Percentiles rank a stretch among this genome's conserved stretches.
Conservation (phyloP, 2,329 filamentous ascomycete genomes). For the Boeremia exigua region DNA sequence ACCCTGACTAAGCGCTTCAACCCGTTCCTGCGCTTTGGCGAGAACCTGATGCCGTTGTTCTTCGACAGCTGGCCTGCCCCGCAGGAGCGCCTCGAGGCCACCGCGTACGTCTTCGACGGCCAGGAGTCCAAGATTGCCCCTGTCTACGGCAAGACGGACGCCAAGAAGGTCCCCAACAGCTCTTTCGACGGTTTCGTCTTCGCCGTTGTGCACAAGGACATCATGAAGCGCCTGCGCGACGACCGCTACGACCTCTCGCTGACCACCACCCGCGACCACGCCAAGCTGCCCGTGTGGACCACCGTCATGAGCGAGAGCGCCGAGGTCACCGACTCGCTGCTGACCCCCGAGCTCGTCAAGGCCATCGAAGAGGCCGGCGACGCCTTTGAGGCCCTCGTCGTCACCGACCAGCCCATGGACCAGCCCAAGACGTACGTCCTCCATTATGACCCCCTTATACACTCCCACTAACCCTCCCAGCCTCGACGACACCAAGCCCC, state of each 20-base stretch:
- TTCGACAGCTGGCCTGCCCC: slow-evolving; percentile 76
- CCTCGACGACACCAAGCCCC: slow-evolving; percentile 80
- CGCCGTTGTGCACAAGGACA: slow-evolving; percentile 92
- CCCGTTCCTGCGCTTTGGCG: slow-evolving; percentile 70
- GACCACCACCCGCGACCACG: slow-evolving; percentile 89
- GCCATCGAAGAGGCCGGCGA: slow-evolving; percentile 78
- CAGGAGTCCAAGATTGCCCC: slow-evolving; percentile 81
- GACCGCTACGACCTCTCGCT: slow-evolving; percentile 94
- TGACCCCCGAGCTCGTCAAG: slow-evolving; percentile 85
- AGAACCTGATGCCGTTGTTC: slow-evolving; percentile 75
- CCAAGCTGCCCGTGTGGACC: slow-evolving; percentile 86
- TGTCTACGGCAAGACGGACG: slow-evolving; percentile 65
- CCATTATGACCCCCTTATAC: not conserved
- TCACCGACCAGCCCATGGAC: slow-evolving; percentile 87
- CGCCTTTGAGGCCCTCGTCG: slow-evolving; percentile 80
- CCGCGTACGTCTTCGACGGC: slow-evolving; percentile 88
- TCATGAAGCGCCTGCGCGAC: slow-evolving; percentile 87
- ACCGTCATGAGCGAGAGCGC: slow-evolving; percentile 97
- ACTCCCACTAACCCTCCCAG: slow-evolving; percentile 51
- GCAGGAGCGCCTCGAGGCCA: slow-evolving; percentile 75
- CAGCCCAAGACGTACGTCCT: slow-evolving; percentile 78
- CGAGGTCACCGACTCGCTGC: slow-evolving; percentile 85
- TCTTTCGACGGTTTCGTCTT: slow-evolving; percentile 90
- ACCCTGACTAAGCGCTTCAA: slow-evolving; percentile 87
- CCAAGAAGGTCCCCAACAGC: slow-evolving; percentile 67